phyloP scores from a whole-genome alignment of 768 basidiomycete genomes.

The Pluteus cervinus region DNA sequence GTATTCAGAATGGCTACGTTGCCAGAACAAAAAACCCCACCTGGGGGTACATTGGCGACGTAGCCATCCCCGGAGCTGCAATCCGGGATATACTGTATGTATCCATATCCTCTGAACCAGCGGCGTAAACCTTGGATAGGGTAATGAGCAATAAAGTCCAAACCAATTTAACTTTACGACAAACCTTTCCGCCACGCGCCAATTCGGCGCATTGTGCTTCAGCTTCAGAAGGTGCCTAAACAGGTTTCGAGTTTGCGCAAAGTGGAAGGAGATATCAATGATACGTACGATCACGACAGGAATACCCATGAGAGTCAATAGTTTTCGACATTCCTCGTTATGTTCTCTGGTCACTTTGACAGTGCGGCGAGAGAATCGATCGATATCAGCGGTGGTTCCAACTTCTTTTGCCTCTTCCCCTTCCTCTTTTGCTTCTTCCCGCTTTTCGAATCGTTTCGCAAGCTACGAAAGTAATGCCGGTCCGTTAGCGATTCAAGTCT shows the following conservation, averaged over 20 bases:
- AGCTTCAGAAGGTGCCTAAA: conserved; percentile 94
- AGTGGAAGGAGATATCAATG: neutral
- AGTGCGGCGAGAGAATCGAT: conserved; percentile 81
- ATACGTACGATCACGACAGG: conserved; percentile 80
- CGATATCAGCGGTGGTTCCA: conserved; percentile 90
- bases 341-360: conserved; percentile 95
- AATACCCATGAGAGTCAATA: conserved; percentile 94
- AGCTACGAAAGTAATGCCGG: conserved; percentile 70
- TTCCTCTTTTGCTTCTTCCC: conserved; percentile 91
- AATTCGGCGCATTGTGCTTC: conserved; percentile 99
- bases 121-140: conserved; percentile 83
- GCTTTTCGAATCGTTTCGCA: conserved; percentile 85
- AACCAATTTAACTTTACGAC: neutral
- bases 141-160: neutral
- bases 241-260: conserved; percentile 5
- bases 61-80: too few species aligned
- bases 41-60: too few species aligned
- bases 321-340: conserved; percentile 87
- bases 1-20: too few species aligned
- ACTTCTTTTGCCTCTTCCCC: conserved; percentile 96
- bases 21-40: too few species aligned
- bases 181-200: conserved; percentile 89
- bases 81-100: too few species aligned
- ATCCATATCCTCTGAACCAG: conserved; percentile 99
- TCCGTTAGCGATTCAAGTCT: too few species aligned